Base-by-base conservation (phyloP, 148 eudicot genomes). In the Drosera capensis region DNA sequence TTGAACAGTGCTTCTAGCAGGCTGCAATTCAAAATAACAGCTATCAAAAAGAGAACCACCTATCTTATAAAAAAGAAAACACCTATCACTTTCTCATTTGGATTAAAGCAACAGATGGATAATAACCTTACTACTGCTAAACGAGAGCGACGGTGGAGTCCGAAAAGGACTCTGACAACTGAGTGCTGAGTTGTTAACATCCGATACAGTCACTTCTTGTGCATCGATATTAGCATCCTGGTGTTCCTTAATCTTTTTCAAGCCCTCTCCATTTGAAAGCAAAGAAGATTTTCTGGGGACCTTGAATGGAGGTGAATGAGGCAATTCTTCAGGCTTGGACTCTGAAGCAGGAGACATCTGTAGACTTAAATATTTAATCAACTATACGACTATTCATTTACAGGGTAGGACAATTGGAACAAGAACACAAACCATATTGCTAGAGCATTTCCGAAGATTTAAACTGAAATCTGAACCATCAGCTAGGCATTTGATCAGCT, bases 101-200 rank as follows among this genome's bases (percentile, higher is more conserved):
- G 6, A n/a, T n/a, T n/a, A 20, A 20, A 42, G 19, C 15, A 22
- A 53, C 12, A n/a, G 20, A 43, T 30, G 43, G 14, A 42, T 12
- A 21, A 56, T 40, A 67, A 90, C 99, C 94, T 74, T 81, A 40
- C 72, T 74, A 65, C 61, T 71, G 66, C 63, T 54, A 58, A 71
- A 72, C 20, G 94, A 53, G 39, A 87, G 64, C 45, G 95, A 85
- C 30, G 88, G 93, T 45, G 99, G 99, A 52, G 99, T 85, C 48
- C 46, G 60, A 40, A 73, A 90, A 51, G 95, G 85, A 58, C 87
- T 84, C 57, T 70, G 92, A 40, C 50, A 48, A 55, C 56, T 41
- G 8, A 38, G 26, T 28, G 48, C 68, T 51, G 60, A 51, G 25
- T 51, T 55, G 41, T 52, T 43, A 23, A 44, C 59, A 30, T 59